Percentiles rank a stretch among this genome's conserved stretches.
phyloP scores from a whole-genome alignment of 495 filamentous ascomycete species.

The Podospora pseudopauciseta region DNA sequence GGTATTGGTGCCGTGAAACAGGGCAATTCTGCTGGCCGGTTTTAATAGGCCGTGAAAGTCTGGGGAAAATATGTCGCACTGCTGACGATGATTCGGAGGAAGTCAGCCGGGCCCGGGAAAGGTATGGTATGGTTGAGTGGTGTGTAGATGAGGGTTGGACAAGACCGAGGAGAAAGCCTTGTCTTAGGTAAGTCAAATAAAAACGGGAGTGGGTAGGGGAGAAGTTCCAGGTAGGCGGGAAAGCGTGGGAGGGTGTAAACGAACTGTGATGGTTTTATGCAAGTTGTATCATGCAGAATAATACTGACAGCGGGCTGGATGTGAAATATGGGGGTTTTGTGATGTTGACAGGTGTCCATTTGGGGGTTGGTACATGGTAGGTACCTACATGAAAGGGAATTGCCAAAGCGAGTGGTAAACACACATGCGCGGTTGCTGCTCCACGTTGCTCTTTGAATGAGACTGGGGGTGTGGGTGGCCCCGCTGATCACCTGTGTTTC shows the following conservation, averaged over 20 bases:
- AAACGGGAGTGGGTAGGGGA: neutral
- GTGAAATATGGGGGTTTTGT: neutral
- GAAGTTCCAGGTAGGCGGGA: neutral
- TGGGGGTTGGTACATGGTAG: neutral
- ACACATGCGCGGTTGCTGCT: neutral
- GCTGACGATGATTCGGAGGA: neutral
- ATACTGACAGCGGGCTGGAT: neutral
- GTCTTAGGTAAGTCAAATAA: neutral
- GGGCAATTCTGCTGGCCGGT: neutral
- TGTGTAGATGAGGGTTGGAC: neutral
- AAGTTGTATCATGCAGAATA: neutral
- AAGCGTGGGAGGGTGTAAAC: neutral
- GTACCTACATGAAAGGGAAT: neutral
- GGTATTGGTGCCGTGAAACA: neutral
- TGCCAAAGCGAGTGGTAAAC: neutral
- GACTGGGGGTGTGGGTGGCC: neutral
- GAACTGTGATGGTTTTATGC: neutral
- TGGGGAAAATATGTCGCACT: neutral
- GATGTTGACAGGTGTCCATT: neutral
- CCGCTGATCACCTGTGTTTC: neutral
- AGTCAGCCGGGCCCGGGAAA: neutral
- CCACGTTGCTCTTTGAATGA: neutral
- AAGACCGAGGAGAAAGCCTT: neutral
- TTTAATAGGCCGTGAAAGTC: neutral
- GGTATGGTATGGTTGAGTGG: neutral